Evolutionary conservation across 768 basidiomycete genomes (phyloP).

Genomic region (Rhizopogon vesiculosus): DNA sequence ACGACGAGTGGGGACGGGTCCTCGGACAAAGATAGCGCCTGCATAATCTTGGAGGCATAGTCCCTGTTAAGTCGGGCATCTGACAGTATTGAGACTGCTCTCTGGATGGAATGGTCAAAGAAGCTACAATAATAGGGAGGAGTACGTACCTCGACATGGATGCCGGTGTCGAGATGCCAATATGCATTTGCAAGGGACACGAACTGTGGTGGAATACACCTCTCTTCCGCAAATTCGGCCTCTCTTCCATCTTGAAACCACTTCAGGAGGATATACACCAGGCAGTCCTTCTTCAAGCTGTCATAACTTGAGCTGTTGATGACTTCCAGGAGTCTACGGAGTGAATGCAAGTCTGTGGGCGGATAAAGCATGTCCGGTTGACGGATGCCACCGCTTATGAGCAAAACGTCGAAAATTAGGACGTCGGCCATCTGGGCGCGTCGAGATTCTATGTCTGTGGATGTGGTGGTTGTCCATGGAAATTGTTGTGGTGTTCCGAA

Average conservation of each 20-base stretch:
- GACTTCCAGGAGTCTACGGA: conserved; percentile 55
- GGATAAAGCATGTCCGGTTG: conserved; percentile 64
- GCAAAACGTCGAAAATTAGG: conserved; percentile 72
- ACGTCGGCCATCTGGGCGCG: conserved; percentile 56
- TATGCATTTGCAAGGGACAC: conserved; percentile 76
- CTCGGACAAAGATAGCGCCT: conserved; percentile 41
- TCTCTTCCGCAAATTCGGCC: conserved; percentile 38
- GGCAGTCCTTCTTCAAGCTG: conserved; percentile 71
- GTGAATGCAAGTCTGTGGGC: conserved; percentile 48
- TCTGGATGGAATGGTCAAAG: conserved; percentile 31
- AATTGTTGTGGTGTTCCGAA: conserved; percentile 56
- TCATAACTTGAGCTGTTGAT: conserved; percentile 66
- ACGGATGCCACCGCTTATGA: conserved; percentile 57
- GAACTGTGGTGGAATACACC: conserved; percentile 74
- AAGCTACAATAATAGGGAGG: neutral
- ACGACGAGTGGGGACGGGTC: conserved; percentile 55
- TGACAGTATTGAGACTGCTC: conserved; percentile 66
- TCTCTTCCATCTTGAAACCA: conserved; percentile 68
- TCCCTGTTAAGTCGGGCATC: conserved; percentile 74
- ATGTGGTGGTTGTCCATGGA: conserved; percentile 52
- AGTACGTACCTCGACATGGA: conserved; percentile 54
- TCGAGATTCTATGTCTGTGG: conserved; percentile 56
- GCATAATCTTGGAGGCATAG: conserved; percentile 73
- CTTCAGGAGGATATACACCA: conserved; percentile 78
- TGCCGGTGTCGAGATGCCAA: conserved; percentile 74